Evolutionary conservation across 2,329 filamentous ascomycete species (phyloP), one percentile per base, ranked within the genome.

Genomic region (Nigrospora sphaerica): DNA sequence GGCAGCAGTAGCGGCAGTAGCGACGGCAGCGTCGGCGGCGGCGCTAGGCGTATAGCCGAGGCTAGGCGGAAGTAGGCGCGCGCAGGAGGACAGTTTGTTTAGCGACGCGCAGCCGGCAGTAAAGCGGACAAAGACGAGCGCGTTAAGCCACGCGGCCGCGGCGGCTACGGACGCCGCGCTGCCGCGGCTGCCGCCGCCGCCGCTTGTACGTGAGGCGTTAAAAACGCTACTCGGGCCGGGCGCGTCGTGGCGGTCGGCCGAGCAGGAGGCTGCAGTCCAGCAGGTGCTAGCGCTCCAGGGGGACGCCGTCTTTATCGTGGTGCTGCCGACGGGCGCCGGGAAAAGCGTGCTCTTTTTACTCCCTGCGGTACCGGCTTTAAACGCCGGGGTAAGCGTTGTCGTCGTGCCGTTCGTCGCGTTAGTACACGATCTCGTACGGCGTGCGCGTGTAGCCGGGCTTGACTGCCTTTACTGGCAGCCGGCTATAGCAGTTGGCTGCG

Each of bases 311-410:
- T n/a, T n/a, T n/a, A n/a, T n/a, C n/a, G n/a, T n/a, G n/a, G n/a
- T n/a, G n/a, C n/a, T n/a, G n/a, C n/a, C n/a, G n/a, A n/a, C n/a
- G n/a, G n/a, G n/a, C n/a, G n/a, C n/a, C n/a, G n/a, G 33, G 2
- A 47, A 47, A 31, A 47, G 33, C 17, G 32, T 44, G 3, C 28
- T 47, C 12, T 47, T 44, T 18, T 32, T 45, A 11, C 16, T 45
- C 7, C 19, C 31, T 12, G 31, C 31, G 5, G 28, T 44, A 17
- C 32, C 32, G 31, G 39, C n/a, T 28, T 7, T 39, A 6, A 33
- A 34, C 4, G 23, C 19, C n/a, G 36, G 40, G 2, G 32, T 17
- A 1, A 45, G n/a, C 6, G 12, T 45, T 6, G 37, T 45, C 10
- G 17, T 45, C 6, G 11, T 45, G 14, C 28, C 17, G 14, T 45